Conservation (phyloP, 352 stramenopile species). For the Thraustotheca clavata region DNA sequence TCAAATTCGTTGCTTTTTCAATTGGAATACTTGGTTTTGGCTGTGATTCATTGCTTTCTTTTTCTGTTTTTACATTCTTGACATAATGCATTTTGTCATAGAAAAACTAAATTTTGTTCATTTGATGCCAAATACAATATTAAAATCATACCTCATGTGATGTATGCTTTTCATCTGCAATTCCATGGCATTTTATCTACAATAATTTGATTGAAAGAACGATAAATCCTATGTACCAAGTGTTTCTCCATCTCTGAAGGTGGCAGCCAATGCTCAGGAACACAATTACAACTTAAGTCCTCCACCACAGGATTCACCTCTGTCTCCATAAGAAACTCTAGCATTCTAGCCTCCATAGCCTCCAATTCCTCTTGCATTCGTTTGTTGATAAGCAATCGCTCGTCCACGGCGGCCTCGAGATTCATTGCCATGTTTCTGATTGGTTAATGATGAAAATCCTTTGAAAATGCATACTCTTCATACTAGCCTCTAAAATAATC, state of each 20-base stretch:
- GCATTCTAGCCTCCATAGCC: slow-evolving; percentile 23
- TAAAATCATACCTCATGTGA: slow-evolving; percentile 1
- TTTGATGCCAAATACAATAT: neutral
- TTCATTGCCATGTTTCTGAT: neutral
- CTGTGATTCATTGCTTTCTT: no score
- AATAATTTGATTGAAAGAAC: neutral
- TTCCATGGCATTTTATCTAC: slow-evolving; percentile 19
- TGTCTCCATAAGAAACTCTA: slow-evolving; percentile 32
- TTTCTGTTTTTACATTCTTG: slow-evolving; percentile 9
- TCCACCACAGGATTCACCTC: slow-evolving; percentile 26
- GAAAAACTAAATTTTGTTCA: slow-evolving; percentile 24
- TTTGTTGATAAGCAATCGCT: neutral
- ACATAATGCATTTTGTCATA: slow-evolving; percentile 23
- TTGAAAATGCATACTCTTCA: neutral
- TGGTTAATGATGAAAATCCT: neutral
- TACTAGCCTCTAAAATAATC: no score
- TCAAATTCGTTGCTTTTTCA: neutral
- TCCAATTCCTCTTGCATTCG: slow-evolving; percentile 16
- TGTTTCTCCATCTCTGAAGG: slow-evolving; percentile 29
- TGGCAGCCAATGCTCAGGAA: slow-evolving; percentile 34
- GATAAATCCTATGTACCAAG: slow-evolving; percentile 28
- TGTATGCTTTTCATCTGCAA: neutral
- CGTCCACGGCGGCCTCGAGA: slow-evolving; percentile 2
- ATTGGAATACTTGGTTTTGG: neutral
- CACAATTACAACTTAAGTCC: slow-evolving; percentile 30